Conservation (phyloP, 768 basidiomycete genomes). For the Naganishia kalamii region DNA sequence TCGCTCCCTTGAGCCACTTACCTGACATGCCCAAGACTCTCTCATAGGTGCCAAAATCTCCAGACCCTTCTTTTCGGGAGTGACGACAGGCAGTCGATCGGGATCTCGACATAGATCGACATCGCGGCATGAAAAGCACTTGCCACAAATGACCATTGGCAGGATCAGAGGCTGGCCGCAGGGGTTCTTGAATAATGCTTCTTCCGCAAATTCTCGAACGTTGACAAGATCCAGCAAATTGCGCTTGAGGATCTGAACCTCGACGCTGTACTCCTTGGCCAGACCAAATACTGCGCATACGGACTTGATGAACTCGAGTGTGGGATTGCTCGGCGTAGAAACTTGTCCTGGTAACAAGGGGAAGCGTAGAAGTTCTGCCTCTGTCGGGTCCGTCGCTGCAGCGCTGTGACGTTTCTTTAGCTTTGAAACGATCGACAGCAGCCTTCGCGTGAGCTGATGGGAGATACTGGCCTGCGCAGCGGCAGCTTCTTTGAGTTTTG, state of each 20-base stretch:
- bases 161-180: conserved; percentile 68
- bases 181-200: conserved; percentile 82
- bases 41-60: conserved; percentile 48
- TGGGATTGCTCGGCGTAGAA: conserved; percentile 67
- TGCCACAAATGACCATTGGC: conserved; percentile 76
- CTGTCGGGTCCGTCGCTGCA: conserved; percentile 50
- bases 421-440: conserved; percentile 62
- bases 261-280: conserved; percentile 71
- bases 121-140: conserved; percentile 77
- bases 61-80: conserved; percentile 27
- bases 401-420: conserved; percentile 56
- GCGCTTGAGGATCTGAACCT: conserved; percentile 80
- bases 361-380: conserved; percentile 60
- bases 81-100: conserved; percentile 60
- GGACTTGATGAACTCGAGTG: conserved; percentile 84
- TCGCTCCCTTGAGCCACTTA: conserved; percentile 27
- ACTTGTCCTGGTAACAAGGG: conserved; percentile 82
- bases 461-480: conserved; percentile 68
- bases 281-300: conserved; percentile 73
- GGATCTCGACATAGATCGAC: conserved; percentile 94
- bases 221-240: conserved; percentile 82
- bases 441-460: conserved; percentile 69
- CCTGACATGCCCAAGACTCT: conserved; percentile 46
- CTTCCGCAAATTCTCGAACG: conserved; percentile 75
- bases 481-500: conserved; percentile 64